Conservation (phyloP, 139 green algal genomes). For the Tetraselmis striata region DNA sequence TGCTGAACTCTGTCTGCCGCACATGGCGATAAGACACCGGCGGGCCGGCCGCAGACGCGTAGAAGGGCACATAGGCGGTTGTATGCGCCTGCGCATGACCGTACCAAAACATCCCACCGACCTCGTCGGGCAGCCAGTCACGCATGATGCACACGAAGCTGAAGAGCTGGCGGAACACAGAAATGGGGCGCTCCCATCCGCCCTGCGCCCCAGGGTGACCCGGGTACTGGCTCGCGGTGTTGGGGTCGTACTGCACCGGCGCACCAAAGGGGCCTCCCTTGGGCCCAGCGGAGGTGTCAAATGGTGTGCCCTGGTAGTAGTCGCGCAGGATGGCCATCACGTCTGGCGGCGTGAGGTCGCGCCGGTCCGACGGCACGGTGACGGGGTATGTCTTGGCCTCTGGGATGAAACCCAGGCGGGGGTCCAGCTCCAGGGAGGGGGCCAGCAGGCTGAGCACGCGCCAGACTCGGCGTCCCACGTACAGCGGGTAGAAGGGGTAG, state of each 20-base stretch:
- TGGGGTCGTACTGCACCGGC: conserved; percentile 3
- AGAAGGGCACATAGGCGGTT: conserved; percentile 5
- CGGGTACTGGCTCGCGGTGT: too few species aligned
- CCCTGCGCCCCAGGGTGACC: not conserved
- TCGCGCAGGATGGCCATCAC: not conserved
- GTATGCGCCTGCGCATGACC: conserved; percentile 3
- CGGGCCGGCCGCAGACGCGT: not conserved
- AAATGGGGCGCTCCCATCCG: conserved; percentile 10
- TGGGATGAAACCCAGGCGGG: not conserved
- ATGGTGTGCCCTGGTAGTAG: conserved; percentile 11
- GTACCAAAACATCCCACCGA: conserved; percentile 7
- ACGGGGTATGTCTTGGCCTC: conserved; percentile 6
- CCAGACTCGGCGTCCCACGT: not conserved
- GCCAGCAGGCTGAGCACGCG: not conserved
- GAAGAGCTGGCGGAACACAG: conserved; percentile 2
- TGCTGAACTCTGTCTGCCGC: conserved; percentile 8
- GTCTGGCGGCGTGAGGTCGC: not conserved
- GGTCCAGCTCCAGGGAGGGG: not conserved
- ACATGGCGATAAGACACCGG: not conserved
- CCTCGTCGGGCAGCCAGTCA: conserved; percentile 1
- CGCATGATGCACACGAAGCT: conserved; percentile 3
- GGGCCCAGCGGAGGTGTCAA: conserved; percentile 4
- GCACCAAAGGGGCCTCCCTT: conserved; percentile 9
- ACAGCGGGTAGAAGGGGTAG: not conserved
- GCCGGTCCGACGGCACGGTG: conserved; percentile 2